phyloP scores from a whole-genome alignment of 2,329 filamentous ascomycete species.

The Sphaerostilbella broomeana region DNA sequence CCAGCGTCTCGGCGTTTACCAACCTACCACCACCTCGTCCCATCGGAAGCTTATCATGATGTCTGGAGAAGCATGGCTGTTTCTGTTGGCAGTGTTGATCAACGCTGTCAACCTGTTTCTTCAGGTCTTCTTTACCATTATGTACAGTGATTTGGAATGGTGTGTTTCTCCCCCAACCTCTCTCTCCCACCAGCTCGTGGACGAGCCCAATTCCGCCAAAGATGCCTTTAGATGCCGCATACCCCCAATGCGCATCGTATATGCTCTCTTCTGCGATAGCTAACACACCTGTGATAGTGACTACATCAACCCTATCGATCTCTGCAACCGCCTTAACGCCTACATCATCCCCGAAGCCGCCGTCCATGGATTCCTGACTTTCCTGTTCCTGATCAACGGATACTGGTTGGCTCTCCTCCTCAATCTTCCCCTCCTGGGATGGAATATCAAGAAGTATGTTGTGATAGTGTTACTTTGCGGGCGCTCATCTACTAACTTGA shows the following conservation, averaged over 20 bases:
- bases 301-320: slow-evolving; percentile 99
- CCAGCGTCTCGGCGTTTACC: not conserved
- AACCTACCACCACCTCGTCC: slow-evolving; percentile 22
- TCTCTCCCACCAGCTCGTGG: slow-evolving; percentile 9
- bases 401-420: slow-evolving; percentile 94
- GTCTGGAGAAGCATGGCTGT: slow-evolving; percentile 98
- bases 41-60: slow-evolving; percentile 42
- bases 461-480: not conserved
- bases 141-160: slow-evolving; percentile 99
- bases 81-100: slow-evolving; percentile 94
- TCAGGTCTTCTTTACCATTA: slow-evolving; percentile 99
- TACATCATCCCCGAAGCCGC: slow-evolving; percentile 99
- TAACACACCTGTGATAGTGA: slow-evolving; percentile 51
- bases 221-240: too few relatives aligned
- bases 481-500: slow-evolving; percentile 18
- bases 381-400: slow-evolving; percentile 95
- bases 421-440: slow-evolving; percentile 85
- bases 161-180: slow-evolving; percentile 41
- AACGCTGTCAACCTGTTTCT: slow-evolving; percentile 99
- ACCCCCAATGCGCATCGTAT: too few relatives aligned
- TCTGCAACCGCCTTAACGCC: slow-evolving; percentile 99
- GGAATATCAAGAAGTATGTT: slow-evolving; percentile 96
- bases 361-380: slow-evolving; percentile 91
- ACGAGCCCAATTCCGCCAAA: too few relatives aligned
- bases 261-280: slow-evolving; percentile 1